These are phyloP conservation scores for Hyaloperonospora brassicae DNA, from an alignment of 352 stramenopile genomes.

Conservation along the genomic window DNA sequence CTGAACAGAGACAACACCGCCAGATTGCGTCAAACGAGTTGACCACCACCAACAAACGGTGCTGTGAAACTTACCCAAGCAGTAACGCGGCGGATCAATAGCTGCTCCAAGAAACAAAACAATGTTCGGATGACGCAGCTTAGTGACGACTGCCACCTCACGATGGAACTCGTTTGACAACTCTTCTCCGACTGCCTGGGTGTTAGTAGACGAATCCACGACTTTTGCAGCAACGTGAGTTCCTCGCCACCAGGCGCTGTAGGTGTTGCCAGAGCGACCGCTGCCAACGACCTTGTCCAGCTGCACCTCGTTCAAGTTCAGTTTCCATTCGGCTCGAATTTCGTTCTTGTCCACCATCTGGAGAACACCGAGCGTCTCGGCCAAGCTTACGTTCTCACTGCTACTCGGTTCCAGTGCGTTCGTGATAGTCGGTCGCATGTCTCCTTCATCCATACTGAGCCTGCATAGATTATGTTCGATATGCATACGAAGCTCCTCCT, in stretches of 20 bases:
- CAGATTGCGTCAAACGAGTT: no score
- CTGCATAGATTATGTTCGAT: constrained; percentile 72
- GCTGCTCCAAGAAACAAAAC: constrained; percentile 78
- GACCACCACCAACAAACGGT: not conserved
- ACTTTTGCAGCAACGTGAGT: constrained; percentile 76
- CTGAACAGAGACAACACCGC: constrained; percentile 16
- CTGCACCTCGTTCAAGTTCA: constrained; percentile 65
- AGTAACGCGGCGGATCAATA: constrained; percentile 73
- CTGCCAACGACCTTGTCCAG: constrained; percentile 60
- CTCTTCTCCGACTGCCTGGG: constrained; percentile 55
- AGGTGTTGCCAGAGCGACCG: constrained; percentile 71
- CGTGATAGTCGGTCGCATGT: constrained; percentile 14
- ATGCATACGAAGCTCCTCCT: constrained; percentile 52
- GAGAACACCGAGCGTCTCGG: constrained; percentile 63
- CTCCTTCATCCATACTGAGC: constrained; percentile 51
- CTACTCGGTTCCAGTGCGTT: constrained; percentile 13
- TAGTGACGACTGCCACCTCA: constrained; percentile 78
- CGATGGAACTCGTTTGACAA: constrained; percentile 82
- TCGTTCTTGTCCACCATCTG: constrained; percentile 83
- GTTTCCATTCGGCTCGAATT: constrained; percentile 76
- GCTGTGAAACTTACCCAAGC: constrained; percentile 42
- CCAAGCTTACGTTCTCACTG: constrained; percentile 34
- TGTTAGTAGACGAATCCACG: constrained; percentile 67
- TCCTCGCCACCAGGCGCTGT: constrained; percentile 71
- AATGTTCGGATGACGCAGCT: constrained; percentile 80